Evolutionary conservation across 129 eudicot species (phyloP).

Genomic region (Helianthus annuus): DNA sequence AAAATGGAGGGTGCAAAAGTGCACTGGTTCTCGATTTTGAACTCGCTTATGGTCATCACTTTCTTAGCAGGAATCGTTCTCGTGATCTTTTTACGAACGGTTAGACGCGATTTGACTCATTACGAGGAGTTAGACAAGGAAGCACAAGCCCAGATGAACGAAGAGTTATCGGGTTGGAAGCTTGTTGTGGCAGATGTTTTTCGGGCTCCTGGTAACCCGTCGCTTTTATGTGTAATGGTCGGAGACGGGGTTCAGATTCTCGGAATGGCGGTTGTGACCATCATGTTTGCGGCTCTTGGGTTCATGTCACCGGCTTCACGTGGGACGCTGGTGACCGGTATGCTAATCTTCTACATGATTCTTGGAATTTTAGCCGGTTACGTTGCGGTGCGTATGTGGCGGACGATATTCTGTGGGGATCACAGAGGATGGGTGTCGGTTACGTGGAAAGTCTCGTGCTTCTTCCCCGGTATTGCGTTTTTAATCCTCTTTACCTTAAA

Average conservation of each 20-base stretch:
- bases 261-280: conserved; percentile 5
- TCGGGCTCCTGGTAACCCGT: conserved; percentile 21
- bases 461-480: conserved; percentile 7
- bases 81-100: conserved; percentile 40
- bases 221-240: conserved; percentile 3
- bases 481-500: neutral
- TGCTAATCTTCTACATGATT: neutral
- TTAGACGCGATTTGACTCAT: conserved; percentile 40
- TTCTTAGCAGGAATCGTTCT: conserved; percentile 40
- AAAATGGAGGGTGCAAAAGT: conserved; percentile 47
- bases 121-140: conserved; percentile 41
- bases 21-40: conserved; percentile 48
- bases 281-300: conserved; percentile 1
- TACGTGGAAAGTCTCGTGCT: conserved; percentile 1
- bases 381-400: conserved; percentile 4
- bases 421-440: conserved; percentile 4
- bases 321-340: neutral
- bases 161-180: conserved; percentile 47
- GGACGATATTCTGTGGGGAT: neutral
- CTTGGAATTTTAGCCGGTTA: conserved; percentile 2
- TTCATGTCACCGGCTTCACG: conserved; percentile 6
- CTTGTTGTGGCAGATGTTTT: conserved; percentile 42
- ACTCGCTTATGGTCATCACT: conserved; percentile 40
- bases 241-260: conserved; percentile 6
- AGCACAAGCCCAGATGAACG: conserved; percentile 43